A percentile compares a stretch with the other conserved stretches of the same genome.
These are phyloP conservation scores for Vanrija sp. DNA, from an alignment of 1,284 basidiomycete genomes.

Conservation along the genomic window DNA sequence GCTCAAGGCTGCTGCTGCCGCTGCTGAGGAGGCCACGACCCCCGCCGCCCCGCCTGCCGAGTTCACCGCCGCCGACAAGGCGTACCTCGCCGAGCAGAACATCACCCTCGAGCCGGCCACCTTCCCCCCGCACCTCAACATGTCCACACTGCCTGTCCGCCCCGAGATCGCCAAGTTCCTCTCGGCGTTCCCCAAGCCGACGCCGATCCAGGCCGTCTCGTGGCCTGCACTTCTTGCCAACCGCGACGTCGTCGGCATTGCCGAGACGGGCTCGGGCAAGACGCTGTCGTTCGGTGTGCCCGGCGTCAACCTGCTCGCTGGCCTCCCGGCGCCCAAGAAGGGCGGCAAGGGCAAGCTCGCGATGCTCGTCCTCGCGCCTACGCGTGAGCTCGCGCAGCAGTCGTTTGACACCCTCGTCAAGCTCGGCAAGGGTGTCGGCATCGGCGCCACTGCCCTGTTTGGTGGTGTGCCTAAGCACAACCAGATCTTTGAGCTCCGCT, in stretches of 20 bases:
- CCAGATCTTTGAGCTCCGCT: slow-evolving; percentile 63
- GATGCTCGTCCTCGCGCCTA: slow-evolving; percentile 85
- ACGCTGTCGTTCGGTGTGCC: slow-evolving; percentile 96
- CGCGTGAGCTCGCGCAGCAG: slow-evolving; percentile 90
- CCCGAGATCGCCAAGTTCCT: slow-evolving; percentile 62
- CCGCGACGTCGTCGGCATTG: slow-evolving; percentile 89
- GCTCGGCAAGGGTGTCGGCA: slow-evolving; percentile 71
- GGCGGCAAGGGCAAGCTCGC: slow-evolving; percentile 54
- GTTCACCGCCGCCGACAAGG: slow-evolving; percentile 53
- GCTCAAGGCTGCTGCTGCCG: slow-evolving; percentile 28
- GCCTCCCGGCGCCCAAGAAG: slow-evolving; percentile 25
- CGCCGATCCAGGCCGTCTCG: slow-evolving; percentile 91
- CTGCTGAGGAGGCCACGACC: slow-evolving; percentile 30
- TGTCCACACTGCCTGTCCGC: slow-evolving; percentile 66
- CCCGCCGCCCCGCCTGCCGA: slow-evolving; percentile 19
- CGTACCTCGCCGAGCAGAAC: slow-evolving; percentile 67
- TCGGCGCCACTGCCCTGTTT: slow-evolving; percentile 81
- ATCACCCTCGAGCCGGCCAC: slow-evolving; percentile 64
- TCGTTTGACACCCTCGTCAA: slow-evolving; percentile 79
- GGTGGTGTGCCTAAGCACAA: slow-evolving; percentile 86
- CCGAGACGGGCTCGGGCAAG: slow-evolving; percentile 96
- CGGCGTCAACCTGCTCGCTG: slow-evolving; percentile 57
- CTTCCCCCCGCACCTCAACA: slow-evolving; percentile 70
- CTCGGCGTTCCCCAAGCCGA: slow-evolving; percentile 75
- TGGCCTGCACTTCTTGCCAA: slow-evolving; percentile 86